These are phyloP conservation scores for Austroboletus eburneus DNA, from an alignment of 768 basidiomycete species.

Conservation along the genomic window DNA sequence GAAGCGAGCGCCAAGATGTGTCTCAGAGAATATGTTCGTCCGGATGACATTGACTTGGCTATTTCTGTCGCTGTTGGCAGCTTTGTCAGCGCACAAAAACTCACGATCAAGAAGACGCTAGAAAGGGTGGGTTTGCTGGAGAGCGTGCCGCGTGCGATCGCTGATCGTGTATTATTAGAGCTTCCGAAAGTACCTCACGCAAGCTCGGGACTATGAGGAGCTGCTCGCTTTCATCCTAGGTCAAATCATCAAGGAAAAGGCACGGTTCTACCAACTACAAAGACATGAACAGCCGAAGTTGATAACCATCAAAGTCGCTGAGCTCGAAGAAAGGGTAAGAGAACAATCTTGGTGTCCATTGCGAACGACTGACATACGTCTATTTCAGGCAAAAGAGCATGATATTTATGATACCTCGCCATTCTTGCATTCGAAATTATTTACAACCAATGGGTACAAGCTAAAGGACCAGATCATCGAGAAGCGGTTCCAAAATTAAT, in stretches of 20 bases:
- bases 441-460: slow-evolving; percentile 85
- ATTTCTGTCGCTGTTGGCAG: slow-evolving; percentile 94
- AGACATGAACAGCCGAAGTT: slow-evolving; percentile 72
- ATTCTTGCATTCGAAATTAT: slow-evolving; percentile 83
- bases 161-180: slow-evolving; percentile 47
- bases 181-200: slow-evolving; percentile 96
- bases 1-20: slow-evolving; percentile 99
- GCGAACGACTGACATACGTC: slow-evolving; percentile 10
- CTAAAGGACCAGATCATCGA: slow-evolving; percentile 61
- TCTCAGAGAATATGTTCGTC: slow-evolving; percentile 89
- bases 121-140: slow-evolving; percentile 61
- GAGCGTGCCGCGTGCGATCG: neutral
- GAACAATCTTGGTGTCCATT: neutral
- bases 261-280: slow-evolving; percentile 76
- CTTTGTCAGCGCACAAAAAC: slow-evolving; percentile 96
- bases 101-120: slow-evolving; percentile 96
- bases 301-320: slow-evolving; percentile 70
- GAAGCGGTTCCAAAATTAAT: slow-evolving; percentile 58
- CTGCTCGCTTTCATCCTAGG: slow-evolving; percentile 92
- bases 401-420: slow-evolving; percentile 90
- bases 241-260: slow-evolving; percentile 88
- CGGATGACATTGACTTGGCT: slow-evolving; percentile 95
- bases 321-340: slow-evolving; percentile 84
- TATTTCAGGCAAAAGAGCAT: slow-evolving; percentile 82
- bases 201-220: slow-evolving; percentile 95